Base-by-base conservation (phyloP, 495 filamentous ascomycete genomes). In the Aspergillus nidulans region DNA sequence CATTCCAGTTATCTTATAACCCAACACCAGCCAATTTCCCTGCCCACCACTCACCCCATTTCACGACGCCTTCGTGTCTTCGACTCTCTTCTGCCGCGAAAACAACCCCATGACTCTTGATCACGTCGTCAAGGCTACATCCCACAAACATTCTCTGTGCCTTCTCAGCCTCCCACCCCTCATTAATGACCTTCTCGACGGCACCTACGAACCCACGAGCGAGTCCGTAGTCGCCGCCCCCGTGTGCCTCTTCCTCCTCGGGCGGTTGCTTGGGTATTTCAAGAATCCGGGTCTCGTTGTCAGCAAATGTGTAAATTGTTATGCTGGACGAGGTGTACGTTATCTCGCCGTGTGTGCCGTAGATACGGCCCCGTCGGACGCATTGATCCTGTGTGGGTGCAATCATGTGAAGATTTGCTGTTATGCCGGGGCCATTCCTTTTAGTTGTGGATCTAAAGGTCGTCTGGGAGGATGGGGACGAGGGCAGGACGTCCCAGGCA, bases 41-140 rank as follows among this genome's bases (percentile, higher is more conserved):
- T n/a, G 68, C 64, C 89, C 90, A 96, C 92, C 92, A 97, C 25
- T 79, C 69, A 49, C 69, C 67, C 89, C 91, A 97, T 54, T 83
- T 79, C 0, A 97, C 70, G 25, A 92, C 84, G 63, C 77, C 84
- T 62, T 80, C 80, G 43, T 80, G 77, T 26, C 67, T 71, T 52
- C 95, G 77, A 15, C 92, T 90, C 62, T 95, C 87, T 70, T 97
- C 95, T 0, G 92, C 92, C 34, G 90, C 91, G 74, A 96, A 97
- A 1, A 97, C 94, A 71, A 94, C 83, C 0, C 88, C 92, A 74
- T 97, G 95, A 60, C 90, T 96, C 30, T 87, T 78, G 15, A 98
- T 81, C 6, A 84, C 81, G 61, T 97, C 95, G 52, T 95, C 90
- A 2, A 94, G 65, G 0, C 83, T 87, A 70, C 90, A 94, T 1